These are phyloP conservation scores for Collybia sp. DNA, from an alignment of 768 basidiomycete genomes.

Conservation along the genomic window DNA sequence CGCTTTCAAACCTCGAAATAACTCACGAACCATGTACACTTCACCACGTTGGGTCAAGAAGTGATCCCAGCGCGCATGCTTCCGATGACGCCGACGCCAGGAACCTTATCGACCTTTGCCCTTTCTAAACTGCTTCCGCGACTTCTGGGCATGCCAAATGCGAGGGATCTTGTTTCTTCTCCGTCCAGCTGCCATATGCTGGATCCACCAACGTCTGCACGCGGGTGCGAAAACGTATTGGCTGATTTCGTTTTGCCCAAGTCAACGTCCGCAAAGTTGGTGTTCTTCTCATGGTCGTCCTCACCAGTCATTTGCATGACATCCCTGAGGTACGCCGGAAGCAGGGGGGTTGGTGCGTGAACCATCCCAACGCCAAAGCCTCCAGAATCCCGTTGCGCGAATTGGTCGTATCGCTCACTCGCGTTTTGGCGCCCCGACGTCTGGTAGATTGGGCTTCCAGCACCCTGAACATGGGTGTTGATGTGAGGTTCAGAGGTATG, in stretches of 20 bases:
- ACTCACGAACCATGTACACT: too few relatives aligned
- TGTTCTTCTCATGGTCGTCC: constrained; percentile 62
- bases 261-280: constrained; percentile 59
- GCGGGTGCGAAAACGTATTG: constrained; percentile 21
- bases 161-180: constrained; percentile 52
- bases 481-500: constrained; percentile 9
- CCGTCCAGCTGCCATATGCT: constrained; percentile 76
- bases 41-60: too few relatives aligned
- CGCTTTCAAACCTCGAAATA: too few relatives aligned
- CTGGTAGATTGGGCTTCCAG: constrained; percentile 61
- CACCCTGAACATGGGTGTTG: constrained; percentile 42
- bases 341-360: constrained; percentile 45
- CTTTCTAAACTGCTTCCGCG: too few relatives aligned
- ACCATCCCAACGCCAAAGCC: constrained; percentile 9
- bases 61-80: too few relatives aligned
- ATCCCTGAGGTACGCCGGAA: constrained; percentile 78
- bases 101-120: too few relatives aligned
- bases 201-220: constrained; percentile 25
- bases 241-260: constrained; percentile 23
- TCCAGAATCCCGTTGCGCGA: constrained; percentile 9
- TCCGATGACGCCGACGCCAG: too few relatives aligned
- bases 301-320: constrained; percentile 67
- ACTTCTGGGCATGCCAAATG: too few relatives aligned
- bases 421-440: constrained; percentile 42
- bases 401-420: not conserved